A percentile compares a stretch with the other conserved stretches of the same genome.
These are phyloP conservation scores for Hypholoma fasciculare DNA, from an alignment of 768 basidiomycete genomes.

Conservation along the genomic window DNA sequence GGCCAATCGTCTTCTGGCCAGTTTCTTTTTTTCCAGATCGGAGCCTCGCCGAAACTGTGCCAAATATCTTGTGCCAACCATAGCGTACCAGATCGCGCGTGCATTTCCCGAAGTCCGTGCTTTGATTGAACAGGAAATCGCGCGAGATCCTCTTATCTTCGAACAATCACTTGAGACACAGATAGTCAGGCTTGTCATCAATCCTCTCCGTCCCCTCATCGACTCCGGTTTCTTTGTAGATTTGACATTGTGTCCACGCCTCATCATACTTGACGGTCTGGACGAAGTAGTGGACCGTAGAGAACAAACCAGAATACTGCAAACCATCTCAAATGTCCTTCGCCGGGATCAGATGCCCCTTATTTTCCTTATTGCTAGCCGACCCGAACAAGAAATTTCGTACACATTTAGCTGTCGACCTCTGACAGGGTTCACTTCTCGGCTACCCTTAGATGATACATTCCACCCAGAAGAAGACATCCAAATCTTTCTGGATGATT, in stretches of 20 bases:
- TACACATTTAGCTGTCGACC: too few relatives aligned
- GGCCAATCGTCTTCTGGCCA: too few relatives aligned
- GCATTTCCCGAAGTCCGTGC: not conserved
- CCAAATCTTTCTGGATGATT: too few relatives aligned
- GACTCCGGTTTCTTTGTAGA: not conserved
- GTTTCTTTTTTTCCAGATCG: too few relatives aligned
- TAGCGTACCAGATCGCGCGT: constrained; percentile 2
- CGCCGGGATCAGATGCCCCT: not conserved
- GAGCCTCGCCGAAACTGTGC: constrained; percentile 3
- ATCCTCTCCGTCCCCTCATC: not conserved
- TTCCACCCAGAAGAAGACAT: too few relatives aligned
- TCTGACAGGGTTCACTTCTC: too few relatives aligned
- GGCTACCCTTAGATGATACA: too few relatives aligned
- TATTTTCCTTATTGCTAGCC: constrained; percentile 10
- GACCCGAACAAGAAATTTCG: constrained; percentile 8
- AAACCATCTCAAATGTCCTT: not conserved
- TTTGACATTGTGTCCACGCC: not conserved
- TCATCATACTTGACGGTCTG: constrained; percentile 18
- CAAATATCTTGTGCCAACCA: not conserved
- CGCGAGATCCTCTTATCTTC: constrained; percentile 7
- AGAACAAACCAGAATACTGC: not conserved
- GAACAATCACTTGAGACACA: constrained; percentile 4
- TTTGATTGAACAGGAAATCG: not conserved
- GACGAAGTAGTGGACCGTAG: constrained; percentile 20
- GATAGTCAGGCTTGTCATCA: not conserved